Base-by-base conservation (phyloP, 2,329 filamentous ascomycete species). In the Domatiomyces globalis region DNA sequence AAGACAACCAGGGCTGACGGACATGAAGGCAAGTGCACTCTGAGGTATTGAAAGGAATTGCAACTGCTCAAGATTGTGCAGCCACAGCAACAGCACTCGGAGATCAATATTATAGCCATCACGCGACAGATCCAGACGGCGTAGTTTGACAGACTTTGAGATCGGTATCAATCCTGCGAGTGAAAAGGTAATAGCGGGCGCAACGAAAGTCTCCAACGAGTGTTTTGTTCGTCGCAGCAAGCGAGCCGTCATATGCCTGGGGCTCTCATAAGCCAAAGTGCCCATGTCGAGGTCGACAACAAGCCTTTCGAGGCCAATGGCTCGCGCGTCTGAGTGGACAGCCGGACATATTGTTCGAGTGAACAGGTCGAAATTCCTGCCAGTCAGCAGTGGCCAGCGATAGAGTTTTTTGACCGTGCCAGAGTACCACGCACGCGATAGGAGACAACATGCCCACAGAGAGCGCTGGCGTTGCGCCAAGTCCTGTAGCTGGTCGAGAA, bases 161-260 rank as follows among this genome's bases (percentile, higher is more conserved):
- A 83, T 62, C 2, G 75, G 69, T 2, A 77, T 71, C 56, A 80
- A 73, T 60, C 75, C 76, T 54, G 79, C 78, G 49, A 75, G 64
- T 69, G 73, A 73, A 58, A 82, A 81, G 3, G 73, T 74, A 4
- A 74, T 70, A 53, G 76, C 75, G 1, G 79, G 79, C 1, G 79
- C 77, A 46, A 74, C 62, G 60, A 81, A 81, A n/a, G 66, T 62
- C 54, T 74, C 67, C 17, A 83, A 61, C 1, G 67, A 71, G 5
- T 65, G 63, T 54, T 77, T 80, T 1, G 76, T 72, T 48, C 76
- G 67, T 20, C 74, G 71, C 2, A 82, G 65, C 6, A 82, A 63
- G 29, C 78, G 71, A 18, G 78, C 75, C 0, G 78, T 81, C 8
- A 73, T 63, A 48, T 75, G 76, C 57, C 76, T 79, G 51, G 70